phyloP scores from a whole-genome alignment of 441 rosid species.

The Biscutella laevigata region DNA sequence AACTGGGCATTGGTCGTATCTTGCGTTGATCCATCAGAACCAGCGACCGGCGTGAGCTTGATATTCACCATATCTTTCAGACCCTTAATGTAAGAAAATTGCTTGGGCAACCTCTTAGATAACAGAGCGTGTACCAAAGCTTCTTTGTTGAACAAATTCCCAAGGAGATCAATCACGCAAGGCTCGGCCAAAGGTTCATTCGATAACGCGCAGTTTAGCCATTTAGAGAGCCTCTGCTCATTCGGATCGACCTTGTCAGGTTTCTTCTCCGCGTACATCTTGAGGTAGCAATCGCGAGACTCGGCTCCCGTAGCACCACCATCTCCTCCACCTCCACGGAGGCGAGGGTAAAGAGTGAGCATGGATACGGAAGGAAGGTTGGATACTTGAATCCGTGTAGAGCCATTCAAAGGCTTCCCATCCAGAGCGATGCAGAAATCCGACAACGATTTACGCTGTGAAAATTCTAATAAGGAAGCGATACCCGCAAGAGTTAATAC shows the following conservation, averaged over 20 bases:
- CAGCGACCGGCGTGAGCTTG: constrained; percentile 44
- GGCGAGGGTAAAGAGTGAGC: constrained; percentile 42
- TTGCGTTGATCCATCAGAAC: constrained; percentile 28
- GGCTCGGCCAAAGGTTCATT: constrained; percentile 68
- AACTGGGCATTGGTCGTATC: constrained; percentile 35
- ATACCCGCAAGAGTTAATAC: constrained; percentile 33
- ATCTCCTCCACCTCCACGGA: constrained; percentile 85
- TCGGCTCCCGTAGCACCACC: constrained; percentile 95
- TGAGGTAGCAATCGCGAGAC: constrained; percentile 94
- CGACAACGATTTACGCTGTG: constrained; percentile 21
- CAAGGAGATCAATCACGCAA: constrained; percentile 72
- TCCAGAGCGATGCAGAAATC: constrained; percentile 42
- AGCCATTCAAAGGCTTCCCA: constrained; percentile 48
- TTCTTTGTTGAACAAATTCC: constrained; percentile 79
- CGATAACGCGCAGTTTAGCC: constrained; percentile 77
- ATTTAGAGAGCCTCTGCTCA: constrained; percentile 79
- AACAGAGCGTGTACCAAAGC: constrained; percentile 63
- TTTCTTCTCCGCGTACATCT: constrained; percentile 88
- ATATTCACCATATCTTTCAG: constrained; percentile 68
- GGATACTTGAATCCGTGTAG: constrained; percentile 31
- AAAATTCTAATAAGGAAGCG: constrained; percentile 29
- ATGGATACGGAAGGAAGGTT: constrained; percentile 46
- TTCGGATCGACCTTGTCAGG: constrained; percentile 89
- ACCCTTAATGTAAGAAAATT: constrained; percentile 60
- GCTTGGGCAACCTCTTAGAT: constrained; percentile 63